Percentiles rank a stretch among this genome's conserved stretches.
These are phyloP conservation scores for Cucumis hystrix DNA, from an alignment of 306 rosid species.

Conservation along the genomic window DNA sequence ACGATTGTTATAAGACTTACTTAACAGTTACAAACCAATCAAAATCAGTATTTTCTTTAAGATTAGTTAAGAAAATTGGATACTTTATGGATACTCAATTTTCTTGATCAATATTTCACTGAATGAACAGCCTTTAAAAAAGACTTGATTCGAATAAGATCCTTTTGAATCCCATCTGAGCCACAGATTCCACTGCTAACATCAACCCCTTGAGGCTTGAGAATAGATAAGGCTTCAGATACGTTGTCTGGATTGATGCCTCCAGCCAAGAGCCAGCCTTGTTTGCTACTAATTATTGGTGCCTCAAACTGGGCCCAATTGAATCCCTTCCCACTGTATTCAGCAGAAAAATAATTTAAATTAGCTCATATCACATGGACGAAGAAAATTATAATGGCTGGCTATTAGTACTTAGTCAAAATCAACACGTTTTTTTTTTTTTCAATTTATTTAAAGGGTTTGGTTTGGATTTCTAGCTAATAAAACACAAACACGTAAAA, in stretches of 20 bases:
- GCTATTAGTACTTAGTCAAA: neutral
- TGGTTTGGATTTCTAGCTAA: neutral
- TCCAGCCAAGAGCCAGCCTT: constrained; percentile 97
- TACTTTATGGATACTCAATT: neutral
- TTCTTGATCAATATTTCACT: constrained; percentile 22
- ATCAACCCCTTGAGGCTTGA: constrained; percentile 74
- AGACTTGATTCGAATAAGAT: constrained; percentile 37
- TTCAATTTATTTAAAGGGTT: neutral
- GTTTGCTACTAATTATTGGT: constrained; percentile 56
- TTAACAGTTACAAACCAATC: neutral
- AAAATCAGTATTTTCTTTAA: neutral
- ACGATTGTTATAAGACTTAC: neutral
- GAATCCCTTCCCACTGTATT: constrained; percentile 64
- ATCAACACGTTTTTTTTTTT: neutral
- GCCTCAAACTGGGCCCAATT: constrained; percentile 60
- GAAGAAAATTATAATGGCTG: neutral
- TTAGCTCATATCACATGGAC: neutral
- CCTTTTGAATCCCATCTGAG: constrained; percentile 70
- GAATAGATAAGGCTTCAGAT: constrained; percentile 47
- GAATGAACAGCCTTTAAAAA: constrained; percentile 43
- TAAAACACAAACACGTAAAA: neutral
- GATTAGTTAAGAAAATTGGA: neutral
- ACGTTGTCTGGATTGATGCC: constrained; percentile 66
- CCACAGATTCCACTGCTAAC: constrained; percentile 86
- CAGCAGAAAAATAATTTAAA: neutral